A percentile compares a stretch with the other conserved stretches of the same genome.
These are phyloP conservation scores for Talaromyces atroroseus DNA, from an alignment of 2,329 filamentous ascomycete species.

Conservation along the genomic window DNA sequence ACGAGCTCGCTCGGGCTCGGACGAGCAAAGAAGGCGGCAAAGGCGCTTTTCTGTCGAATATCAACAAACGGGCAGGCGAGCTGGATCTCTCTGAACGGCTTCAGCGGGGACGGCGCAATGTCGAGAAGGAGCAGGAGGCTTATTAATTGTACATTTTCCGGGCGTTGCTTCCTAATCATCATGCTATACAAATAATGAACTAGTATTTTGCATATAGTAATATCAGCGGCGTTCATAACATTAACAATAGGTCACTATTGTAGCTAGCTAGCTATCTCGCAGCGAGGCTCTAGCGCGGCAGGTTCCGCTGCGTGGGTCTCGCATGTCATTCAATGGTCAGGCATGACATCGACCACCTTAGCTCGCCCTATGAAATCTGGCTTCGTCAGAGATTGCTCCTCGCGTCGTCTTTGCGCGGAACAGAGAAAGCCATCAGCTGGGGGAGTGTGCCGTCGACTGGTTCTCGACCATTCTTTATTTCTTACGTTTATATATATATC, in stretches of 20 bases:
- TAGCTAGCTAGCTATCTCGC: no score
- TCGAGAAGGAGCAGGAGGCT: conserved; percentile 28
- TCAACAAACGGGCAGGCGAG: conserved; percentile 53
- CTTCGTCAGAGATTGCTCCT: background rate
- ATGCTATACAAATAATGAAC: no score
- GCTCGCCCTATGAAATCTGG: background rate
- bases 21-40: conserved; percentile 59
- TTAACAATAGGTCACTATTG: no score
- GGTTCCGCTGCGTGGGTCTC: background rate
- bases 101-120: conserved; percentile 30
- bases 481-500: background rate
- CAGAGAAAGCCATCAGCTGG: background rate
- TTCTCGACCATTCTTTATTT: background rate
- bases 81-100: conserved; percentile 40
- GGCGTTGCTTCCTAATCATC: background rate
- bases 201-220: no score
- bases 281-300: background rate
- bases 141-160: conserved; percentile 27
- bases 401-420: background rate
- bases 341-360: background rate
- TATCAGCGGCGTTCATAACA: no score
- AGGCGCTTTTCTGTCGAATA: conserved; percentile 57
- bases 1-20: conserved; percentile 57
- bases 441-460: background rate
- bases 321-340: background rate